These are phyloP conservation scores for Laburnicola sp. DNA, from an alignment of 2,329 filamentous ascomycete species.

Conservation along the genomic window DNA sequence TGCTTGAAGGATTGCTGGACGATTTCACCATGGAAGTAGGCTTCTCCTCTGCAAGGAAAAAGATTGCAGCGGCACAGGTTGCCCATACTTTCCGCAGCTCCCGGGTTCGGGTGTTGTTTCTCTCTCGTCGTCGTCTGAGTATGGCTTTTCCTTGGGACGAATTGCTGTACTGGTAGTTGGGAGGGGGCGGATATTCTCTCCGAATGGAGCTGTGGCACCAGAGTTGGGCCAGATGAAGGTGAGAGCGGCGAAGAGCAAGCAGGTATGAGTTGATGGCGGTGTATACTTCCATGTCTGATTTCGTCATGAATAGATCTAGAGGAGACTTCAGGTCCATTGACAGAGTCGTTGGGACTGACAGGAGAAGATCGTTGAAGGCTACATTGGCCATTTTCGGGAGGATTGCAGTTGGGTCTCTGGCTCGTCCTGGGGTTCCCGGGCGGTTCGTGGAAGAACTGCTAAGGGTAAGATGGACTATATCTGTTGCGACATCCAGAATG, in stretches of 20 bases:
- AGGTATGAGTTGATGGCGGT: slow-evolving; percentile 86
- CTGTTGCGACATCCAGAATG: slow-evolving; percentile 78
- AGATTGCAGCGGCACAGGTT: slow-evolving; percentile 81
- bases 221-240: slow-evolving; percentile 78
- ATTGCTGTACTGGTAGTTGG: slow-evolving; percentile 65
- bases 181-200: slow-evolving; percentile 73
- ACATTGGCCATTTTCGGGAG: slow-evolving; percentile 47
- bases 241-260: slow-evolving; percentile 79
- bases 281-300: slow-evolving; percentile 76
- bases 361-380: slow-evolving; percentile 77
- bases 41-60: slow-evolving; percentile 87
- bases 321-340: slow-evolving; percentile 75
- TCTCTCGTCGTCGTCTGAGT: slow-evolving; percentile 64
- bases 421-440: slow-evolving; percentile 47
- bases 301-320: slow-evolving; percentile 81
- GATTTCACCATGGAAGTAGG: slow-evolving; percentile 88
- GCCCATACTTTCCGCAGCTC: slow-evolving; percentile 86
- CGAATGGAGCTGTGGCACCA: slow-evolving; percentile 85
- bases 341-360: slow-evolving; percentile 74
- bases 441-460: slow-evolving; percentile 50
- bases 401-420: slow-evolving; percentile 35
- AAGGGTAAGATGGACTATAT: slow-evolving; percentile 70
- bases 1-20: slow-evolving; percentile 79
- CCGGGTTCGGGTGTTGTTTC: slow-evolving; percentile 64
- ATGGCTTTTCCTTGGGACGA: slow-evolving; percentile 63